These are phyloP conservation scores for Spathaspora hagerdaliae DNA, from an alignment of 805 yeast species.

Conservation along the genomic window DNA sequence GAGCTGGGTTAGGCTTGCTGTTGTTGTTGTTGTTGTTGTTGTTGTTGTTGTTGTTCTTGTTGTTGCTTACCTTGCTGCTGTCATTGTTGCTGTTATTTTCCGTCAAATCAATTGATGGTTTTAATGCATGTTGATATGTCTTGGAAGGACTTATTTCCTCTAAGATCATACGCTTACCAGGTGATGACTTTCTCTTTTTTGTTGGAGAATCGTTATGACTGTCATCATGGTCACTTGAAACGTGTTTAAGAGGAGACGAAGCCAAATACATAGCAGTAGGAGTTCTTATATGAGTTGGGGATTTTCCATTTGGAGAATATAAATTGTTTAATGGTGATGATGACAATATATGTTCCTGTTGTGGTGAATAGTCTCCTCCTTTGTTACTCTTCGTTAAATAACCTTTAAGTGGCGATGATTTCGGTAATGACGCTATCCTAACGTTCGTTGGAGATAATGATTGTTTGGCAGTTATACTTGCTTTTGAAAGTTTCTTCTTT, in stretches of 20 bases:
- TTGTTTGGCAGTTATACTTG: slow-evolving; percentile 43
- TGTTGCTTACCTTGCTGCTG: no score
- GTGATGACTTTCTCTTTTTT: slow-evolving; percentile 18
- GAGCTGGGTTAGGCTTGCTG: not conserved
- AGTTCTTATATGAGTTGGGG: slow-evolving; percentile 37
- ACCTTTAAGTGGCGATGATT: slow-evolving; percentile 28
- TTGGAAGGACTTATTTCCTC: slow-evolving; percentile 28
- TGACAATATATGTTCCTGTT: slow-evolving; percentile 15
- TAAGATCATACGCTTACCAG: slow-evolving; percentile 22
- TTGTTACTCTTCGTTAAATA: slow-evolving; percentile 17
- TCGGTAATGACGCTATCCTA: slow-evolving; percentile 11
- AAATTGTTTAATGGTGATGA: slow-evolving; percentile 26
- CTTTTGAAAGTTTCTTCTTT: slow-evolving; percentile 37
- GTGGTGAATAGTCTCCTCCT: slow-evolving; percentile 16
- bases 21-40: not conserved
- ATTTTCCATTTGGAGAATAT: slow-evolving; percentile 36
- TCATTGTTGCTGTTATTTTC: not conserved
- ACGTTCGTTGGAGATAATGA: slow-evolving; percentile 16
- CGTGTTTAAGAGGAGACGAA: slow-evolving; percentile 31
- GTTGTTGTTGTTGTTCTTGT: not conserved
- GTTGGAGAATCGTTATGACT: slow-evolving; percentile 28
- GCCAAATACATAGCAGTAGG: slow-evolving; percentile 31
- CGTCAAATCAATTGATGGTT: slow-evolving; percentile 27
- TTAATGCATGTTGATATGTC: slow-evolving; percentile 11
- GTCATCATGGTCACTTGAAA: slow-evolving; percentile 6